Conservation (phyloP, 148 eudicot species). For the Simmondsia chinensis region DNA sequence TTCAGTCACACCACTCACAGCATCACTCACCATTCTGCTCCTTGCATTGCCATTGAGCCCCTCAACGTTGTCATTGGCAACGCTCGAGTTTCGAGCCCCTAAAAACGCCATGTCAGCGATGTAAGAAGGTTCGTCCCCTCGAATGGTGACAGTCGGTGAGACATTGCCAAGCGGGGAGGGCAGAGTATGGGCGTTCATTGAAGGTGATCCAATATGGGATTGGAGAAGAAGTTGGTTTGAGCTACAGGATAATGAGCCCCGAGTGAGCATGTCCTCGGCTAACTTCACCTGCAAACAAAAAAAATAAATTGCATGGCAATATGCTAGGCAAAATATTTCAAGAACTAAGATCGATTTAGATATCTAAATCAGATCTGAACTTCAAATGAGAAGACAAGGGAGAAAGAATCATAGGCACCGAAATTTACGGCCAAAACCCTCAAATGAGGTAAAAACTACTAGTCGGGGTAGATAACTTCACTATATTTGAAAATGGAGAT, state of each 20-base stretch:
- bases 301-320: neutral
- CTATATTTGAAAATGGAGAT: no score
- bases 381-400: no score
- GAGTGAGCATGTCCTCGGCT: conserved; percentile 82
- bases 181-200: conserved; percentile 22
- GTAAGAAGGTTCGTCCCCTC: conserved; percentile 33
- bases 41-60: conserved; percentile 17
- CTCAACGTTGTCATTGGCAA: conserved; percentile 22
- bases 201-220: conserved; percentile 37
- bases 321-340: neutral
- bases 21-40: conserved; percentile 24
- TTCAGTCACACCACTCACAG: conserved; percentile 28
- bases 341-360: no score
- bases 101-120: no score
- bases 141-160: conserved; percentile 32
- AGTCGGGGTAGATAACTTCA: no score
- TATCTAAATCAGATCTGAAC: no score
- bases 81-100: conserved; percentile 19
- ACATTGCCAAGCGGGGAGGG: conserved; percentile 23
- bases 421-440: no score
- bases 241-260: conserved; percentile 61
- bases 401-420: no score
- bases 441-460: no score
- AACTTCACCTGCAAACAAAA: conserved; percentile 53
- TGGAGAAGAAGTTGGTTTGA: conserved; percentile 55